Conservation (phyloP, 2,329 filamentous ascomycete species). For the Penicillium frequentans region DNA sequence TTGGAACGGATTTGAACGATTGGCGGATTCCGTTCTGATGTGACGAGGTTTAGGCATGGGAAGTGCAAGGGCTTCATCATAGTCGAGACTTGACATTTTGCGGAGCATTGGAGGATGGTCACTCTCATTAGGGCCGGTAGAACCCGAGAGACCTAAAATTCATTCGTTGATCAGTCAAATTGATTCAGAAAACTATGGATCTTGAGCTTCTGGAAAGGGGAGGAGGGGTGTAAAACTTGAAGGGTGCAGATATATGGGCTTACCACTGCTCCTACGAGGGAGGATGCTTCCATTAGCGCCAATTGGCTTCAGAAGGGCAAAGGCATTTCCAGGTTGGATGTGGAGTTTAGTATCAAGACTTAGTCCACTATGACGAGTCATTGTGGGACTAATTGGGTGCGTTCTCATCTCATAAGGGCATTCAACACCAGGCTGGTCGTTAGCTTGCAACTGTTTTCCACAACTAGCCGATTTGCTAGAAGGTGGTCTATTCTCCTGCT, state of each 20-base stretch:
- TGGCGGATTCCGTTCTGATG: background rate
- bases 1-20: background rate
- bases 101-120: slow-evolving; percentile 9
- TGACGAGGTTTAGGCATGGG: slow-evolving; percentile 29
- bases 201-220: background rate
- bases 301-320: slow-evolving; percentile 21
- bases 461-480: background rate
- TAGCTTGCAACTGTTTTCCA: background rate
- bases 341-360: background rate
- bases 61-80: slow-evolving; percentile 26
- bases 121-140: background rate
- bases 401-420: background rate
- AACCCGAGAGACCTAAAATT: background rate
- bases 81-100: slow-evolving; percentile 25
- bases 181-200: background rate
- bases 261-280: slow-evolving; percentile 4
- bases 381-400: background rate
- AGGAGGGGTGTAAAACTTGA: background rate
- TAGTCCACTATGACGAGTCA: background rate
- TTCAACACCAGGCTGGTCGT: background rate
- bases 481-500: background rate
- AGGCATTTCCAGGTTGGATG: slow-evolving; percentile 25
- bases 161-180: background rate
- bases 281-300: slow-evolving; percentile 3
- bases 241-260: background rate